Base-by-base conservation (phyloP, 768 basidiomycete species). In the Podaxis sp. region DNA sequence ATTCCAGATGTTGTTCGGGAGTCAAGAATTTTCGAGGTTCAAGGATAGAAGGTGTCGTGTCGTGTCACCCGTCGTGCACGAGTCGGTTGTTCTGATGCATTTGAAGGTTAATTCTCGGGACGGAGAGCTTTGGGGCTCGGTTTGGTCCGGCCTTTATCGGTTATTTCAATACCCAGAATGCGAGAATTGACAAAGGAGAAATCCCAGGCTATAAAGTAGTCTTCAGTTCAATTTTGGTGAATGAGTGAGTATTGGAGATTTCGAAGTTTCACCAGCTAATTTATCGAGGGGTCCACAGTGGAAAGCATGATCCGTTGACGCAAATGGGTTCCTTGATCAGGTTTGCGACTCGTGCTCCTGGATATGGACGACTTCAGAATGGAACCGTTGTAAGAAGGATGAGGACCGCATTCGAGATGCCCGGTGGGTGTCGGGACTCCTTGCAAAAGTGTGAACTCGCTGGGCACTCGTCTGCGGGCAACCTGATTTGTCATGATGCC, bases 331-430 rank as follows among this genome's bases (percentile, higher is more conserved):
- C 59, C 15, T 44, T 60, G 46, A 60, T 60, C n/a, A 41, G 36
- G 11, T 60, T 60, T 26, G 33, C 46, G 1, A 53, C 59, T 26
- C 40, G 26, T 26, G 59, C 59, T 17, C 59, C 59, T 5, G 51
- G 59, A 11, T 60, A 60, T 26, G 59, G 59, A 20, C 37, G 51
- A 20, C 51, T 60, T 22, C 59, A 60, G 20, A 60, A 54, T 37
- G 51, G 50, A 33, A 60, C 51, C 17, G 51, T 53, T 3, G 59
- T 60, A 20, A 53, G 36, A 17, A 44, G 17, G 51, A 60, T 60
- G 50, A 53, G 41, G 22, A 22, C 15, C 7, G 22, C 37, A 4
- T 26, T 60, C 17, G 59, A 41, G 17, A 33, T 33, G 28, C 24
- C 33, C 17, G 51, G 40, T 10, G 51, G 59, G 15, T 60, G 59